Percentiles rank a stretch among this genome's conserved stretches.
Evolutionary conservation across 495 filamentous ascomycete species (phyloP).

Genomic region (Talaromyces wortmannii): DNA sequence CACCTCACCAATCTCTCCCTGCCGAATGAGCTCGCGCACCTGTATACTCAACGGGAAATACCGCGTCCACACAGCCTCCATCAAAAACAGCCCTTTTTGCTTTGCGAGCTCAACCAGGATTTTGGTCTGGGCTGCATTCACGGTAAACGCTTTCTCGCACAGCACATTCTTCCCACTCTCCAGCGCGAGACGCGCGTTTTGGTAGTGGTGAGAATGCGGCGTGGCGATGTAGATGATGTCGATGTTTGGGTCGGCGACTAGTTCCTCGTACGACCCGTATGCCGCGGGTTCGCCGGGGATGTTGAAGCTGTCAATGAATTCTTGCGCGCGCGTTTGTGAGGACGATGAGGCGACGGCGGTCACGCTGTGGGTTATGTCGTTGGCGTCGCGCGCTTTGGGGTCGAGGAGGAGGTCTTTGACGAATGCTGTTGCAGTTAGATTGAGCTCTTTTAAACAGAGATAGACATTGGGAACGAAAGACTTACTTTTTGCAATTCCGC

Average conservation of each 20-base stretch:
- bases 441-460: no score
- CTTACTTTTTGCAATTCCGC: slow-evolving; percentile 69
- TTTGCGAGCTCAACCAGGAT: slow-evolving; percentile 71
- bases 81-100: slow-evolving; percentile 77
- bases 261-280: slow-evolving; percentile 74
- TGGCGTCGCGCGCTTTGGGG: slow-evolving; percentile 61
- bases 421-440: slow-evolving; percentile 46
- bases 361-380: slow-evolving; percentile 72
- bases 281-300: slow-evolving; percentile 61
- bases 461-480: neutral
- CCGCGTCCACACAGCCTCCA: slow-evolving; percentile 96
- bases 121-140: slow-evolving; percentile 75
- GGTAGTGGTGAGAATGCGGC: slow-evolving; percentile 93
- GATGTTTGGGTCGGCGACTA: slow-evolving; percentile 69
- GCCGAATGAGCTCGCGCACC: slow-evolving; percentile 61
- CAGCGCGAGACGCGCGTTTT: slow-evolving; percentile 76
- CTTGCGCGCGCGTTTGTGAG: slow-evolving; percentile 55
- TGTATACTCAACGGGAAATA: slow-evolving; percentile 81
- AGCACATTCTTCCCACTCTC: slow-evolving; percentile 83
- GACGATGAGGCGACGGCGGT: slow-evolving; percentile 78
- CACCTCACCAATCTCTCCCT: slow-evolving; percentile 67
- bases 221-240: slow-evolving; percentile 93
- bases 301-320: slow-evolving; percentile 63
- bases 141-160: slow-evolving; percentile 90
- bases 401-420: slow-evolving; percentile 75